Base-by-base conservation (phyloP, 805 yeast species). In the Hanseniaspora clermontiae region DNA sequence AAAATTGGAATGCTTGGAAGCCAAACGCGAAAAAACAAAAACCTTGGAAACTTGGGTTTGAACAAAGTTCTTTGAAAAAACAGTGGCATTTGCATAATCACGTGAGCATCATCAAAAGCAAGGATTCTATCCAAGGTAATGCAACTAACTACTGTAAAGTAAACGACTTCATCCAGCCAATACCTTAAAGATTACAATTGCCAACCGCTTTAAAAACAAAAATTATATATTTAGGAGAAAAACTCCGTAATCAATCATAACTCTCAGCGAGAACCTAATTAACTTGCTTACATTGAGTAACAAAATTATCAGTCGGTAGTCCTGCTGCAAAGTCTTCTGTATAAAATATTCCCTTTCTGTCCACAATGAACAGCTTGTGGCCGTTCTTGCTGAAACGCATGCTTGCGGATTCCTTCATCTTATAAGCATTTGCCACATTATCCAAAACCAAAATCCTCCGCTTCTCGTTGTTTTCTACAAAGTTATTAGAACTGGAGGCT, bases 281-380 rank as follows among this genome's bases (percentile, higher is more conserved):
- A 15, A 81, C 70, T 43, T 81, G 77, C 65, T 82, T 83, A 69
- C 86, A 81, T 65, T 83, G 78, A 2, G 84, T 77, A 8, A 84
- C 82, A 17, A 81, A 83, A 27, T 75, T 76, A 61, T 80, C 81
- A 60, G 81, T 82, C 12, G 93, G 93, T 24, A 82, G 68, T 1
- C 95, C 96, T 54, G 88, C 90, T 14, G 93, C 85, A 70, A 89
- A 90, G 69, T 90, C 97, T 61, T 85, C 87, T 36, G 89, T 78
- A 60, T 82, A 82, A 48, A 89, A 70, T 0, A 80, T 68, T 0
- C 97, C 97, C 63, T 85, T 87, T 43, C 96, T 72, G 67, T 90
- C 97, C 15, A 88, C 76, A 4, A 81, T 76, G 61, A 80, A 83
- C 19, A 90, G 72, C 59, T 81, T 81, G 49, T 89, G 89, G 0